phyloP scores from a whole-genome alignment of 1,139 yeast genomes.

The Yamadazyma songkhlaensis region DNA sequence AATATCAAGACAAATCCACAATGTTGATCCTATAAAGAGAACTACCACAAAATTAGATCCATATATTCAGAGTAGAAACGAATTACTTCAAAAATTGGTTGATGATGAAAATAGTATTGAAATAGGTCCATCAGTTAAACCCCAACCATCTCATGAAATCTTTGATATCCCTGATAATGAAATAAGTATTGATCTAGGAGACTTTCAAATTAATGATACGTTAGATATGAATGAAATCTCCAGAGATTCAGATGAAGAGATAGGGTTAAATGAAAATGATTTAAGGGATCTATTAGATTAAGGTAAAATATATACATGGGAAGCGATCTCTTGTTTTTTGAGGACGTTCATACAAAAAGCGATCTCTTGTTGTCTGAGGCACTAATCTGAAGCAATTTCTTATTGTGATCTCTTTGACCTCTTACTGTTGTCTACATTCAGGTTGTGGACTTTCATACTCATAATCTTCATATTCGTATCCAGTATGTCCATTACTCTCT shows the following conservation, averaged over 20 bases:
- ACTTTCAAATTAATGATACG: constrained; percentile 11
- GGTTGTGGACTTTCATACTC: constrained; percentile 22
- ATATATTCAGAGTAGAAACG: constrained; percentile 10
- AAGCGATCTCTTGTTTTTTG: too few species aligned
- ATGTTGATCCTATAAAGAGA: constrained; percentile 37
- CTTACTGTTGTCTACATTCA: constrained; percentile 42
- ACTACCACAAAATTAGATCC: constrained; percentile 10
- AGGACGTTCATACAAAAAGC: too few species aligned
- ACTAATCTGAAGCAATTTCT: too few species aligned
- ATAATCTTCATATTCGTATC: constrained; percentile 1
- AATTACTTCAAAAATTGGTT: constrained; percentile 18
- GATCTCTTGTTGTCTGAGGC: too few species aligned
- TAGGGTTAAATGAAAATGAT: constrained; percentile 36
- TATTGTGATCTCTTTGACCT: too few species aligned
- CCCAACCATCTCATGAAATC: not conserved
- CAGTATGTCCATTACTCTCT: not conserved
- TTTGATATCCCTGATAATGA: not conserved
- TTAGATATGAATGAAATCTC: constrained; percentile 4
- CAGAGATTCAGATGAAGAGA: constrained; percentile 11
- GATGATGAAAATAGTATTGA: constrained; percentile 40
- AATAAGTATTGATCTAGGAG: constrained; percentile 4
- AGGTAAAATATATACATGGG: constrained; percentile 6
- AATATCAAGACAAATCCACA: constrained; percentile 11
- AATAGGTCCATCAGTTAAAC: constrained; percentile 11
- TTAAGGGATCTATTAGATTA: constrained; percentile 36